Base-by-base conservation (phyloP, 1,139 yeast genomes). In the Suhomyces guaymorum region DNA sequence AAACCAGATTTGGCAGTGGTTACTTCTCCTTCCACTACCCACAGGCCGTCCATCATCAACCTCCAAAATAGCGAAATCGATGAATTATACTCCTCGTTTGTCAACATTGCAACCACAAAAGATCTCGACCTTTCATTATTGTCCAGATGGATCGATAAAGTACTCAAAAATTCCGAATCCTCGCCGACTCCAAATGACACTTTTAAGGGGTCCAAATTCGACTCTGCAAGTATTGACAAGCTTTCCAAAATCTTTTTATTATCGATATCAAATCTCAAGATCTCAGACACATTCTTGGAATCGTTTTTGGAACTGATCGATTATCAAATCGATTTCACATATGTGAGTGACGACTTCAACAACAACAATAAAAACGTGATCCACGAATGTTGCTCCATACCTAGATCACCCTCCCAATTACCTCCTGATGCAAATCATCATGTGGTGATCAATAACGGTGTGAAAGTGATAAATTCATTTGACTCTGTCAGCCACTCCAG, bases 41-140 rank as follows among this genome's bases (percentile, higher is more conserved):
- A 37, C 15, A 35, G 41, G 16, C 35, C 39, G 3, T 51, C 54
- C 6, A 42, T 49, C 13, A 37, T 50, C 6, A 50, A 49, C 8
- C 41, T 51, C 28, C 48, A 49, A 26, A 61, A 66, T 40, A 58
- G 48, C 26, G 80, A 73, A 42, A 71, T 75, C 20, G 89, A 83
- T 54, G 89, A 82, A 47, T 59, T 83, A 12, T 82, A 80, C 54
- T 64, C 80, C 14, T 82, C 82, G 55, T 82, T 83, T 49, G 73
- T 82, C 39, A 75, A 75, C 44, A 74, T 82, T 13, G 83, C 75
- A 9, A 70, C 75, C 11, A 60, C 67, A 9, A 68, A 70, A 39
- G 74, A 66, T 29, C 66, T 69, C 1, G 75, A 69, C 38, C 48
- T 74, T 23, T 63, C 73, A 45, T 60, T 63, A 42, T 47, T 75